Base-by-base conservation (phyloP, 1,284 basidiomycete genomes). In the Ganoderma boninense region DNA sequence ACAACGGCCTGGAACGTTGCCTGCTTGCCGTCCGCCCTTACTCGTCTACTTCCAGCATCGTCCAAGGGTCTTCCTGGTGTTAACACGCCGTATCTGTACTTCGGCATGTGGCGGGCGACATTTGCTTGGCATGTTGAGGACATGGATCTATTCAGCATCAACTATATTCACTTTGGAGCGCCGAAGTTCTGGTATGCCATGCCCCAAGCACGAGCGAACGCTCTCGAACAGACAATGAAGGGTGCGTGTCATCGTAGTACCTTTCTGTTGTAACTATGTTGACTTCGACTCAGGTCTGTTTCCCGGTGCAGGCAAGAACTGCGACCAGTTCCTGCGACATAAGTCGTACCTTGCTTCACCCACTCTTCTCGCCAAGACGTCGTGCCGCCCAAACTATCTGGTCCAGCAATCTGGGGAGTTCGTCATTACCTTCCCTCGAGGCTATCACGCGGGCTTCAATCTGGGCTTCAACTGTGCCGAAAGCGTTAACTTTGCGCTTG, bases 51-150 rank as follows among this genome's bases (percentile, higher is more conserved):
- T 1, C 92, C 92, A 0, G 74, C 86, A 6, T 86, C 88, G 16
- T 85, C 87, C 29, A 87, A 95, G 64, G 90, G 89, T 67, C 85
- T 99, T 35, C 97, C 97, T 0, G 97, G 97, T 38, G 97, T 99
- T 65, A 99, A 99, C 78, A 94, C 96, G 1, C 97, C 97, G 0
- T 99, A 99, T 80, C 89, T 99, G 4, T 99, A 99, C 82, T 99
- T 98, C 81, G 97, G 97, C 74, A 98, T 98, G 96, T 99, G 97
- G 97, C 88, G 96, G 65, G 97, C 98, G 18, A 97, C 96, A 0
- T 98, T 99, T 81, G 96, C 97, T 0, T 99, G 98, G 98, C 97
- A 99, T 77, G 97, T 99, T 62, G 97, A 99, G 79, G 92, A 96
- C 80, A 96, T 96, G 95, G 97, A 99, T 79, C 87, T 99, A 3